These are phyloP conservation scores for Geotrichum aggregatum DNA, from an alignment of 1,139 yeast genomes.

Conservation along the genomic window DNA sequence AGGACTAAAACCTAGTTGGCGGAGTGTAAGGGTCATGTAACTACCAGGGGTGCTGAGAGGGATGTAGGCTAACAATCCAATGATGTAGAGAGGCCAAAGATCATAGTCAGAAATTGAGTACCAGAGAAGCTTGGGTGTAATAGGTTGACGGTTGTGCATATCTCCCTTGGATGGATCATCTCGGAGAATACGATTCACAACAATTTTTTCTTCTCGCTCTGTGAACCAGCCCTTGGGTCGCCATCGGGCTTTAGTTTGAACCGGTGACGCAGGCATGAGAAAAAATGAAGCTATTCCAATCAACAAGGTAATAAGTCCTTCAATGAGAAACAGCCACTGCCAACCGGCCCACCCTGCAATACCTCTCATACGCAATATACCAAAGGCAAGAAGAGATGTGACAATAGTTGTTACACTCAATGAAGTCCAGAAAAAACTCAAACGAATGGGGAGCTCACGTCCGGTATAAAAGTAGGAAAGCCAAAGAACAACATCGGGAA, in stretches of 20 bases:
- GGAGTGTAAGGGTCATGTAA: constrained; percentile 52
- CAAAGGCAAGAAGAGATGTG: constrained; percentile 45
- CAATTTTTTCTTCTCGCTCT: constrained; percentile 54
- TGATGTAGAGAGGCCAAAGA: constrained; percentile 54
- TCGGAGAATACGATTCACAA: constrained; percentile 56
- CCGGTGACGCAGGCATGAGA: constrained; percentile 54
- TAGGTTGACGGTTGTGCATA: constrained; percentile 61
- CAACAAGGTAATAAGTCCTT: constrained; percentile 49
- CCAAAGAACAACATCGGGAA: constrained; percentile 51
- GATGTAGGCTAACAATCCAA: constrained; percentile 48
- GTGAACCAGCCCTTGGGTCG: constrained; percentile 59
- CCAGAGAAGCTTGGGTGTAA: constrained; percentile 43
- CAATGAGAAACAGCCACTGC: constrained; percentile 58
- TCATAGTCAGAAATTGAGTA: constrained; percentile 50
- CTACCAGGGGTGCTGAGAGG: constrained; percentile 41
- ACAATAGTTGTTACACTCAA: constrained; percentile 31
- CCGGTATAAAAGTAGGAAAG: constrained; percentile 52
- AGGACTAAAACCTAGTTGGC: constrained; percentile 53
- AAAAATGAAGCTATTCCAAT: constrained; percentile 50
- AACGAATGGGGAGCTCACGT: constrained; percentile 47
- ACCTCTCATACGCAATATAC: constrained; percentile 45
- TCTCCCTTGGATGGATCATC: constrained; percentile 67
- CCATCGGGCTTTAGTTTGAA: constrained; percentile 47
- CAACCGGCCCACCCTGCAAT: constrained; percentile 44
- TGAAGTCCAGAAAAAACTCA: constrained; percentile 47